Evolutionary conservation across 2,329 filamentous ascomycete genomes (phyloP), one percentile per base, ranked within the genome.

Genomic region (Epichloe coenophiala): DNA sequence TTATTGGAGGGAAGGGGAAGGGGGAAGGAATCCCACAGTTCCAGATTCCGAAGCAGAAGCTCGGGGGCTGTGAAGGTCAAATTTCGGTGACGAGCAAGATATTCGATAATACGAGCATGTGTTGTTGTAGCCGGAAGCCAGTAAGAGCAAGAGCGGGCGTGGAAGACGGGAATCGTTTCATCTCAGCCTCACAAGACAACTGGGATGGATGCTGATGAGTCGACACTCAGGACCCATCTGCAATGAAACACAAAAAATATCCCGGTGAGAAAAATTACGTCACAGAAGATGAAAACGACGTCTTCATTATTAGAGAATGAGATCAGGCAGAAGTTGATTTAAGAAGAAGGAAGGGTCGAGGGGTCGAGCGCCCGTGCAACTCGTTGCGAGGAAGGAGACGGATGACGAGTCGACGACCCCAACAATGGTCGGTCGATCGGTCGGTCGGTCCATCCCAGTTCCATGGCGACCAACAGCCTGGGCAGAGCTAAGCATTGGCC

Each of bases 141-240:
- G 40, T 3, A 13, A 23, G 40, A 39, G n/a, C 39, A 45, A 31
- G 27, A 31, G 27, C 27, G 27, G 46, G 51, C 45, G 31, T 36
- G 38, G 35, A 46, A 47, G 12, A 40, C 35, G 45, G 48, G 40
- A 40, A 33, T 27, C 31, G 41, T 48, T 27, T 47, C 19, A 45
- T 50, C 49, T 54, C 56, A 57, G 56, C 54, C 56, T 58, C 53
- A 53, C 45, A 44, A 44, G 49, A 48, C 49, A 47, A 44, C 44
- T 54, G 52, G 57, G 54, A 53, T 54, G 48, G 53, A 31, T 11
- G 3, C 3, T 31, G 27, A 31, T 31, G 27, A 55, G 47, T 51
- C 54, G 53, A 56, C 55, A 55, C 53, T 43, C 53, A 49, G 53
- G 52, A 53, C 51, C 56, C 57, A 58, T 59, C 51, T 56, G 55